phyloP scores from a whole-genome alignment of 2,329 filamentous ascomycete species.

The Cryphonectria parasitica region DNA sequence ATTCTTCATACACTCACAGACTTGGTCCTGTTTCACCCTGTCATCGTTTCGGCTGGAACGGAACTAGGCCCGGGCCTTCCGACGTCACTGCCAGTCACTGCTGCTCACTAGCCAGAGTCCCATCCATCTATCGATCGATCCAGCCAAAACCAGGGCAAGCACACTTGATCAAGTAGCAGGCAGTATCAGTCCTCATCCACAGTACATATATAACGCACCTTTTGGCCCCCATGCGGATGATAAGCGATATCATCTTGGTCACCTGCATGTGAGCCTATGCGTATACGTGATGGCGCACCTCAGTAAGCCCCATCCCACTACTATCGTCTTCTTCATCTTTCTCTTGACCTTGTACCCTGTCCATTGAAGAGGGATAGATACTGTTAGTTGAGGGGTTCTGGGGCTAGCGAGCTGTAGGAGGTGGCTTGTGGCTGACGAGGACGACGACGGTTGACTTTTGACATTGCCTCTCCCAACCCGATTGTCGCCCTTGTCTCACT shows the following conservation, averaged over 20 bases:
- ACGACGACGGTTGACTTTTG: background rate
- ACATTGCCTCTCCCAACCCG: background rate
- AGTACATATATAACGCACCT: background rate
- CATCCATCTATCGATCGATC: background rate
- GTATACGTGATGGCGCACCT: conserved; percentile 27
- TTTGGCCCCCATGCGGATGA: conserved; percentile 4
- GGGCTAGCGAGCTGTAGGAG: background rate
- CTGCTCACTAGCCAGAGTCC: conserved; percentile 3
- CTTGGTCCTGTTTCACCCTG: background rate
- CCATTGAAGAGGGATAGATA: background rate
- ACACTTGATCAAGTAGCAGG: background rate
- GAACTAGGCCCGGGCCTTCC: conserved; percentile 7
- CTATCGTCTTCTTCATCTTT: background rate
- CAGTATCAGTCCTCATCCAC: background rate
- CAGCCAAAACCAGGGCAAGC: background rate
- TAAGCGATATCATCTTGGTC: background rate
- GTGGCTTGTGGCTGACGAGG: conserved; percentile 13
- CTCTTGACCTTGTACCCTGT: background rate
- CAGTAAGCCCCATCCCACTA: conserved; percentile 25
- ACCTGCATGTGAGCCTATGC: conserved; percentile 20
- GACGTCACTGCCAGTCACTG: background rate
- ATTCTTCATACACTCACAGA: background rate
- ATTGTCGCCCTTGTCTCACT: background rate
- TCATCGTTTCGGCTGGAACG: conserved; percentile 1
- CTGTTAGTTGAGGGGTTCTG: background rate